Evolutionary conservation across 352 stramenopile species (phyloP), one percentile per base, ranked within the genome.

Genomic region (Bremia lactucae): DNA sequence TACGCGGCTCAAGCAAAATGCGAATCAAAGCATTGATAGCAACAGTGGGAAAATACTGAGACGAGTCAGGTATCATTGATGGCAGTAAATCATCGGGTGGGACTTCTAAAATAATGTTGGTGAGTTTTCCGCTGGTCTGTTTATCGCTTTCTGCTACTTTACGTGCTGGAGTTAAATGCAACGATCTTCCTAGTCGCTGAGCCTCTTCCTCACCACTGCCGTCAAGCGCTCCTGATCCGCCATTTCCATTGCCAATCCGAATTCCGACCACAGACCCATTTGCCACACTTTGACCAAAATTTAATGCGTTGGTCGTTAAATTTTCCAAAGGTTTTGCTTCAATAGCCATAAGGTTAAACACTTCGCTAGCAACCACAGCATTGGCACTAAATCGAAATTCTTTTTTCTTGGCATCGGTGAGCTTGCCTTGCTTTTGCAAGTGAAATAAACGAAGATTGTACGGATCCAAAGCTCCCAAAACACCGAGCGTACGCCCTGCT

Each of bases 21-120:
- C 87, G 74, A 46, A 98, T 97, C 20, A 99, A 71, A 18, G 95
- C 91, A 51, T 98, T 95, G 19, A 97, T 87, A 11, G 94, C 90
- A 7, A 99, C 93, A 2, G 94, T 96, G 7, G 95, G 94, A 68
- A 98, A 99, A 54, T 97, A 98, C 50, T 96, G 85, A 26, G 92
- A 84, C 22, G 92, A 79, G 35, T 93, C 77, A 4, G 64, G 55
- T 28, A 87, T 83, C 74, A 87, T 90, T 1, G 80, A 90, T 19
- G 77, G 77, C 23, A 92, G 36, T 11, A 92, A 54, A 34, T 92
- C 77, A 24, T 85, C 72, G 2, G 75, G 74, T 9, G 80, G 75
- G 1, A 78, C 52, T 24, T 84, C 67, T 41, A 88, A 51, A 21
- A 65, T 65, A 15, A 87, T 63, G 40, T 67, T 73, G 6, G 68